Conservation (phyloP, 441 rosid species). For the Euphorbia schlechtendalii region DNA sequence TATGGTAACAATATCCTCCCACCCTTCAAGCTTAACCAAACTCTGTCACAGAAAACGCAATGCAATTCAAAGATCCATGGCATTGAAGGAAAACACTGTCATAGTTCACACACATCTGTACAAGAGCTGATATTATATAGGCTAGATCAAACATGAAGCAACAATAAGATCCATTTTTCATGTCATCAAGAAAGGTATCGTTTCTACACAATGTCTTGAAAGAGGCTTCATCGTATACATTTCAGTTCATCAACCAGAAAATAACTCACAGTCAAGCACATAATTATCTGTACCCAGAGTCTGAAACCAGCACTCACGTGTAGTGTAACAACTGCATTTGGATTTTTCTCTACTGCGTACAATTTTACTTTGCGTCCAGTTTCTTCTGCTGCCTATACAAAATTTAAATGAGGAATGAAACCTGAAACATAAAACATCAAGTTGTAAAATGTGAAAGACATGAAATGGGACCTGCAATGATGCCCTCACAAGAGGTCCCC, state of each 20-base stretch:
- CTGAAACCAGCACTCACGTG: slow-evolving; percentile 74
- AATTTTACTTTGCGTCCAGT: slow-evolving; percentile 80
- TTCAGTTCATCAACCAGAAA: background rate
- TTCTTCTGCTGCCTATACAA: slow-evolving; percentile 90
- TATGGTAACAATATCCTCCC: slow-evolving; percentile 82
- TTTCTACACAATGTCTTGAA: background rate
- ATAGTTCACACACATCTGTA: background rate
- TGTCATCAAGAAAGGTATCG: background rate
- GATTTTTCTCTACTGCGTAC: slow-evolving; percentile 97
- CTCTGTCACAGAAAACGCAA: slow-evolving; percentile 43
- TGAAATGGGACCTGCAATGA: slow-evolving; percentile 69
- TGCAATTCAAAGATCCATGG: slow-evolving; percentile 15
- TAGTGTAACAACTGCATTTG: slow-evolving; percentile 97
- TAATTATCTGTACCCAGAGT: no score
- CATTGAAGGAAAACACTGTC: slow-evolving; percentile 7
- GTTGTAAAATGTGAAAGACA: slow-evolving; percentile 21
- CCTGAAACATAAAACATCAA: slow-evolving; percentile 9
- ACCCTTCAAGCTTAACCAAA: slow-evolving; percentile 87
- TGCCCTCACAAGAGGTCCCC: slow-evolving; percentile 99
- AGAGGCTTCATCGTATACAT: background rate
- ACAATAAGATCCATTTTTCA: background rate
- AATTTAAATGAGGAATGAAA: slow-evolving; percentile 23
- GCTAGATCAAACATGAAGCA: background rate
- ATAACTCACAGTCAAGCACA: slow-evolving; percentile 1
- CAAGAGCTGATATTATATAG: background rate